Percentiles rank a stretch among this genome's conserved stretches.
phyloP scores from a whole-genome alignment of 2,329 filamentous ascomycete species.

The Stachybotrys chartarum region DNA sequence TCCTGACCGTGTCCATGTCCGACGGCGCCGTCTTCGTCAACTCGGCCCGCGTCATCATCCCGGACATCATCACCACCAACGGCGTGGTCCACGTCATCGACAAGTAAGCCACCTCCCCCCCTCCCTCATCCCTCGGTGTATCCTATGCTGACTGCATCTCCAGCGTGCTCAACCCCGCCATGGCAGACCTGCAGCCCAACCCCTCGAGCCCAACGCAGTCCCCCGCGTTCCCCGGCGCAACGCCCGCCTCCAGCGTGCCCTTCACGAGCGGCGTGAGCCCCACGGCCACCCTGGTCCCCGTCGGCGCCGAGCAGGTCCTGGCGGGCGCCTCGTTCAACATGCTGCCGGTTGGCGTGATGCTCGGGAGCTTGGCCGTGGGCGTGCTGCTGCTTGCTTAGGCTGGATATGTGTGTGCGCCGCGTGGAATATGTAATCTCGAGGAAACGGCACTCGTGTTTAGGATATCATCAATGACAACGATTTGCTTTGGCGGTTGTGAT shows the following conservation, averaged over 20 bases:
- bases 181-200: constrained; percentile 23
- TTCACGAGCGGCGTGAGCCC: constrained; percentile 46
- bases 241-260: constrained; percentile 36
- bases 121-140: neutral
- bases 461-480: too few relatives aligned
- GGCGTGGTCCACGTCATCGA: constrained; percentile 54
- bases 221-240: constrained; percentile 46
- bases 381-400: neutral
- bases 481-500: too few relatives aligned
- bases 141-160: constrained; percentile 34
- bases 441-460: too few relatives aligned
- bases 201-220: constrained; percentile 28
- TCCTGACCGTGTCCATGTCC: constrained; percentile 15
- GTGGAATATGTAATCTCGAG: too few relatives aligned
- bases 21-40: constrained; percentile 27
- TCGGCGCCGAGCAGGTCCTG: neutral
- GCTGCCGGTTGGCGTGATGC: neutral
- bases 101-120: constrained; percentile 28
- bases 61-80: constrained; percentile 44
- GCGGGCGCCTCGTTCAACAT: neutral
- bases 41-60: constrained; percentile 36
- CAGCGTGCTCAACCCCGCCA: constrained; percentile 35
- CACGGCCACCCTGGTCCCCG: constrained; percentile 3
- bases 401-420: neutral
- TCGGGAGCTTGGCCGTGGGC: neutral